These are phyloP conservation scores for Chalciporus sphaerocephalus DNA, from an alignment of 768 basidiomycete genomes.

Conservation along the genomic window DNA sequence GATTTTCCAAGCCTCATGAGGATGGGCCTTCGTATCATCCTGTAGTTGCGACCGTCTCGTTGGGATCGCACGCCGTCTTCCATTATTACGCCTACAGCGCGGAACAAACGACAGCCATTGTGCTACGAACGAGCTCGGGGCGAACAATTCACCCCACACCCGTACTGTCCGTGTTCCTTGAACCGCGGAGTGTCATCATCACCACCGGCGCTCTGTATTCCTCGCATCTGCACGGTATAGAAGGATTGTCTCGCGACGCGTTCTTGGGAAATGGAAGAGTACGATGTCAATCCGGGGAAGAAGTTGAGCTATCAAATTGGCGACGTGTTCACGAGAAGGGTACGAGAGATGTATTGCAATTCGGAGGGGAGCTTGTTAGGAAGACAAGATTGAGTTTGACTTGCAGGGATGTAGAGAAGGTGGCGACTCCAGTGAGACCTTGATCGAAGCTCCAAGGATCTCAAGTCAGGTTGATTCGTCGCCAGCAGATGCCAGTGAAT, in stretches of 20 bases:
- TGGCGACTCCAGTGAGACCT: conserved; percentile 24
- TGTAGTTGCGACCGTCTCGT: conserved; percentile 84
- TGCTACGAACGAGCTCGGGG: conserved; percentile 35
- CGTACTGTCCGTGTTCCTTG: conserved; percentile 68
- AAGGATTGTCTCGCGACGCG: conserved; percentile 49
- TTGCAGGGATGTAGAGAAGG: conserved; percentile 75
- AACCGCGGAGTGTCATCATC: conserved; percentile 82
- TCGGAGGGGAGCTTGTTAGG: conserved; percentile 54
- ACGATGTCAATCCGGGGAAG: conserved; percentile 25
- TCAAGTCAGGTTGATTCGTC: too few species aligned
- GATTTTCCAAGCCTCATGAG: conserved; percentile 69
- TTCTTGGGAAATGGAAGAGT: conserved; percentile 26
- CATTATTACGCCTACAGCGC: conserved; percentile 68
- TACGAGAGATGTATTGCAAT: conserved; percentile 35
- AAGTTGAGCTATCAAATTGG: conserved; percentile 54
- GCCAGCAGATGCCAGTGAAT: too few species aligned
- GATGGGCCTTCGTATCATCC: conserved; percentile 88
- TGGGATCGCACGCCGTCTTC: conserved; percentile 79
- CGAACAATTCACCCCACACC: conserved; percentile 61
- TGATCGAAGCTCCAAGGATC: background rate
- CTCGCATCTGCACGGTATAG: conserved; percentile 78
- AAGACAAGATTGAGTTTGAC: conserved; percentile 75
- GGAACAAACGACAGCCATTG: conserved; percentile 12
- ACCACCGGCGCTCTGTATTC: conserved; percentile 67
- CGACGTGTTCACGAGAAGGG: conserved; percentile 42